Percentiles rank a stretch among this genome's conserved stretches.
These are phyloP conservation scores for Coemansia sp. DNA, from an alignment of 192 early-diverging fungal genomes.

Conservation along the genomic window DNA sequence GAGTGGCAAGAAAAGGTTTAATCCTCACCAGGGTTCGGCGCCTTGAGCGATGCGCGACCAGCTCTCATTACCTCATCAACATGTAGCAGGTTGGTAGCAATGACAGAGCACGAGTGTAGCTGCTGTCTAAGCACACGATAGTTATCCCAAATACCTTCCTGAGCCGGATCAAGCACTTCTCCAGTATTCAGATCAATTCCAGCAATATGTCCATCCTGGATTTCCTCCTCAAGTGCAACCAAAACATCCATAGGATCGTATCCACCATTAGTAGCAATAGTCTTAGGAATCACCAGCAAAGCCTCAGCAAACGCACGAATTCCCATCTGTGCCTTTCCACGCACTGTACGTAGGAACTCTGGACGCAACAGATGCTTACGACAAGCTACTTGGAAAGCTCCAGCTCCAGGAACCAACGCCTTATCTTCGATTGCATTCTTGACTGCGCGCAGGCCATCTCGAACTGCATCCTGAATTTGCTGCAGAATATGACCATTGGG, in stretches of 20 bases:
- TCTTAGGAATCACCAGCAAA: slow-evolving; percentile 94
- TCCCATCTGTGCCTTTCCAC: slow-evolving; percentile 94
- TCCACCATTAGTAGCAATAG: slow-evolving; percentile 91
- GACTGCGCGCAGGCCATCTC: slow-evolving; percentile 96
- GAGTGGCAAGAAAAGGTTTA: slow-evolving; percentile 5
- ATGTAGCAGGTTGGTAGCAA: slow-evolving; percentile 94
- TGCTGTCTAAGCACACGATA: slow-evolving; percentile 95
- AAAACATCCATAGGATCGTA: slow-evolving; percentile 96
- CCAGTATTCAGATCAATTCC: slow-evolving; percentile 94
- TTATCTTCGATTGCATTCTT: slow-evolving; percentile 98
- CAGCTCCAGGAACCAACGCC: slow-evolving; percentile 87
- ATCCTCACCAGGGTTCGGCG: slow-evolving; percentile 49
- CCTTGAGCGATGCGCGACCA: slow-evolving; percentile 56
- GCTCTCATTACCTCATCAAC: slow-evolving; percentile 99
- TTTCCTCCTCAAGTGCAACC: slow-evolving; percentile 91
- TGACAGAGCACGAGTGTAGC: slow-evolving; percentile 96
- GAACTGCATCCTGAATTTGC: slow-evolving; percentile 96
- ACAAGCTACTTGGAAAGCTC: slow-evolving; percentile 93
- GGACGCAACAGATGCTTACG: slow-evolving; percentile 70
- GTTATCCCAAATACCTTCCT: slow-evolving; percentile 98
- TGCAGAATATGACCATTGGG: slow-evolving; percentile 90
- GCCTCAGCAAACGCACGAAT: slow-evolving; percentile 97
- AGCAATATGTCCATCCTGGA: slow-evolving; percentile 84
- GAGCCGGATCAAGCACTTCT: slow-evolving; percentile 85
- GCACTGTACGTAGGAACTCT: slow-evolving; percentile 85